Evolutionary conservation across 768 basidiomycete species (phyloP), one percentile per base, ranked within the genome.

Genomic region (Rhizopogon roseolus): DNA sequence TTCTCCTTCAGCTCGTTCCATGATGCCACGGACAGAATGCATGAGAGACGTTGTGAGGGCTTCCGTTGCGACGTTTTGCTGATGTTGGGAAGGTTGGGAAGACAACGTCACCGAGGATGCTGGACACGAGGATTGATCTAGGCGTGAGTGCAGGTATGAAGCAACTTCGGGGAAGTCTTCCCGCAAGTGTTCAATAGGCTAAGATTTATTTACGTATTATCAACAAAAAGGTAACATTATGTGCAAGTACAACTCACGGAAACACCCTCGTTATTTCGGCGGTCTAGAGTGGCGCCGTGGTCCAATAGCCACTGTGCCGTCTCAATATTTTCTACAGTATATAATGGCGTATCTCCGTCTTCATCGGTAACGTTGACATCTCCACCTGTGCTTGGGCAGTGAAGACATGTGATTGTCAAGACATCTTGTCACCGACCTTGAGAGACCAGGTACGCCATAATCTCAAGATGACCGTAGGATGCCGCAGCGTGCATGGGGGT

Each of bases 401-500:
- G 22, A 29, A 32, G 39, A 49, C 38, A 40, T 29, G 22, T 49
- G 29, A 13, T 44, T 22, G 41, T 3, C 19, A 53, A 37, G 29
- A 28, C 17, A 43, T 16, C 39, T 36, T 41, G 50, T 46, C 57
- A 60, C 65, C 43, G 50, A 86, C 90, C 90, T 66, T 76, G 76
- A 13, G 83, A 81, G 53, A 93, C 73, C 53, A 97, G 82, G 71
- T 92, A 96, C 13, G 83, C 77, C 34, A 97, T 73, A 40, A 94
- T 67, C 44, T 86, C 71, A 8, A 88, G 66, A 29, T 93, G 93
- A 16, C 84, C 90, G 63, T 96, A 97, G 1, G 93, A 96, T 1
- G 94, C 93, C 13, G 94, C 93, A 16, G 94, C 94, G 70, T 97
- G 93, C 88, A 93, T 90, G 36, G 90, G 89, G 0, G 90, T 93